Evolutionary conservation across 108 stramenopile species (phyloP).

Genomic region (Nitzschia palea): DNA sequence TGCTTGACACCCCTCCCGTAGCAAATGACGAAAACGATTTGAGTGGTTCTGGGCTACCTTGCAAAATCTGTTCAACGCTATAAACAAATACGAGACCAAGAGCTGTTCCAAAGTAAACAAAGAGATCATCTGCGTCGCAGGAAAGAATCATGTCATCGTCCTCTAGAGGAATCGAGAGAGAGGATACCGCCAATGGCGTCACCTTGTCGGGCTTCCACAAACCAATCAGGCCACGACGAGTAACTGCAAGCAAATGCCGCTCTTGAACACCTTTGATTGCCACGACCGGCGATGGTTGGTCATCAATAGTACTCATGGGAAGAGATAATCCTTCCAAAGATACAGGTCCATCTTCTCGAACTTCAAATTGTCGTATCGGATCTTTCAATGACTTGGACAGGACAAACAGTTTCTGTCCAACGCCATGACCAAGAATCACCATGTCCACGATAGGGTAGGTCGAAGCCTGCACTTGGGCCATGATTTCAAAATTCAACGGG

Average conservation of each 20-base stretch:
- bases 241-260: slow-evolving; percentile 3
- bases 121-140: slow-evolving; percentile 14
- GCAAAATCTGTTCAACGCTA: not conserved
- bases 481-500: slow-evolving; percentile 1
- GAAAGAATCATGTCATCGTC: slow-evolving; percentile 4
- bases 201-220: slow-evolving; percentile 2
- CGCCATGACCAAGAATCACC: not conserved
- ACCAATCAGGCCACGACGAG: not conserved
- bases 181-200: not conserved
- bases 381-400: not conserved
- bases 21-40: slow-evolving; percentile 7
- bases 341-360: slow-evolving; percentile 1
- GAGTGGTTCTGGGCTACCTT: not conserved
- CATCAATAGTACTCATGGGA: not conserved
- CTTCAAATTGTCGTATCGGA: not conserved
- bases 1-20: slow-evolving; percentile 15
- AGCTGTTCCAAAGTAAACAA: slow-evolving; percentile 7
- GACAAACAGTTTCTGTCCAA: not conserved
- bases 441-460: slow-evolving; percentile 15
- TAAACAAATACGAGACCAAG: slow-evolving; percentile 11
- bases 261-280: slow-evolving; percentile 6
- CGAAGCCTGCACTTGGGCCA: slow-evolving; percentile 9
- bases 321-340: not conserved
- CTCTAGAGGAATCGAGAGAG: not conserved
- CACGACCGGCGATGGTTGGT: slow-evolving; percentile 12